These are phyloP conservation scores for Russula brevipes DNA, from an alignment of 768 basidiomycete species.

Conservation along the genomic window DNA sequence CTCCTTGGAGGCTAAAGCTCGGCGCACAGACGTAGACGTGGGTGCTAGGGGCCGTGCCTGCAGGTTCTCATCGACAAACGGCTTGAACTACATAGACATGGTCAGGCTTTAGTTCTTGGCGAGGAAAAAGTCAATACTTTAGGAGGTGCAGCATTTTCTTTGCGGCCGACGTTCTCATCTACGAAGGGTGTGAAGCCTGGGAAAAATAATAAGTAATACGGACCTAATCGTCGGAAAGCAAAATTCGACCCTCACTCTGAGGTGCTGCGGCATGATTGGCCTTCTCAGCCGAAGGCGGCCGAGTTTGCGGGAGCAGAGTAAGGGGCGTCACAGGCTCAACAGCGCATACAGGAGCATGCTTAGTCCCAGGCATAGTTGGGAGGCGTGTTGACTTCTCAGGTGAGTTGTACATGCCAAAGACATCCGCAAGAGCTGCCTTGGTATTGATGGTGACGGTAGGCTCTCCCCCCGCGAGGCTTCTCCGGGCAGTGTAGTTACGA, in stretches of 20 bases:
- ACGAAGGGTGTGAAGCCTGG: slow-evolving; percentile 64
- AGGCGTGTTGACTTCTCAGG: slow-evolving; percentile 68
- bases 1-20: slow-evolving; percentile 52
- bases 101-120: not conserved
- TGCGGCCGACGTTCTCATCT: slow-evolving; percentile 49
- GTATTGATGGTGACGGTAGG: slow-evolving; percentile 96
- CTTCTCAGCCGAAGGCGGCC: slow-evolving; percentile 29
- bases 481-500: slow-evolving; percentile 38
- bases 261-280: slow-evolving; percentile 32
- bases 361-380: slow-evolving; percentile 50
- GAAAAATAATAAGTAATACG: not conserved
- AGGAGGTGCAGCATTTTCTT: slow-evolving; percentile 39
- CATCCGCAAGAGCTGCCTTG: slow-evolving; percentile 88
- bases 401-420: slow-evolving; percentile 95
- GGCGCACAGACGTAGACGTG: slow-evolving; percentile 33
- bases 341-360: slow-evolving; percentile 65
- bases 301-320: slow-evolving; percentile 23
- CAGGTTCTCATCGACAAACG: slow-evolving; percentile 53
- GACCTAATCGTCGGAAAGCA: not conserved
- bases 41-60: slow-evolving; percentile 41
- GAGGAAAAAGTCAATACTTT: slow-evolving; percentile 19
- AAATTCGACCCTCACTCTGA: slow-evolving; percentile 31
- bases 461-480: slow-evolving; percentile 49
- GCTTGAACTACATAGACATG: slow-evolving; percentile 47
- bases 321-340: slow-evolving; percentile 50